A percentile compares a stretch with the other conserved stretches of the same genome.
phyloP scores from a whole-genome alignment of 1,139 yeast genomes.

The Nakaseomyces kungkrabaensis region DNA sequence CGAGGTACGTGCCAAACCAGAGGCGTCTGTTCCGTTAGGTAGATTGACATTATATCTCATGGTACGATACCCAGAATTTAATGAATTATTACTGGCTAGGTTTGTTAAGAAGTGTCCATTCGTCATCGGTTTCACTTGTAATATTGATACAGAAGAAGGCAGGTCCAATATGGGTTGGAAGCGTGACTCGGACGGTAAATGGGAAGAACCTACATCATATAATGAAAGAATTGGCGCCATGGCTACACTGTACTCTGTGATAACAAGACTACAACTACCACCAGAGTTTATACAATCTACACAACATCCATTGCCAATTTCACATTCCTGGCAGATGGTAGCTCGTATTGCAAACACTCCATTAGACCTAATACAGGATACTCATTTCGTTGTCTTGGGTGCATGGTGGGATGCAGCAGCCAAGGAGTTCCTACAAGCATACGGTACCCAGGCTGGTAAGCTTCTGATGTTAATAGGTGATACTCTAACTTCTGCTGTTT shows the following conservation, averaged over 20 bases:
- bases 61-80: constrained; percentile 51
- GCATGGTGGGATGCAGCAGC: constrained; percentile 94
- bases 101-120: constrained; percentile 86
- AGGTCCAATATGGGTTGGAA: constrained; percentile 83
- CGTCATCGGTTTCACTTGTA: constrained; percentile 69
- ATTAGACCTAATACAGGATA: constrained; percentile 41
- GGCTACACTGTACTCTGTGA: constrained; percentile 66
- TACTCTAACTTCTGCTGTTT: constrained; percentile 43
- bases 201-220: constrained; percentile 73
- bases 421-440: constrained; percentile 41
- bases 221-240: constrained; percentile 85
- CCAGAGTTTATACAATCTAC: constrained; percentile 21
- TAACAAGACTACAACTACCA: constrained; percentile 38
- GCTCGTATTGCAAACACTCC: constrained; percentile 62
- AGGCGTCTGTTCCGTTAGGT: constrained; percentile 74
- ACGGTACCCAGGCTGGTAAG: constrained; percentile 64
- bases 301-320: constrained; percentile 45
- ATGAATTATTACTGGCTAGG: constrained; percentile 63
- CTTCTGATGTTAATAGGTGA: constrained; percentile 39
- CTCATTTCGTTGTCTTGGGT: constrained; percentile 63
- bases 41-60: constrained; percentile 49
- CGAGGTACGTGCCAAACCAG: constrained; percentile 73
- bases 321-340: constrained; percentile 55
- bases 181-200: constrained; percentile 45
- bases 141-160: constrained; percentile 75